Evolutionary conservation across 1,284 basidiomycete species (phyloP).

Genomic region (Serendipita sp.): DNA sequence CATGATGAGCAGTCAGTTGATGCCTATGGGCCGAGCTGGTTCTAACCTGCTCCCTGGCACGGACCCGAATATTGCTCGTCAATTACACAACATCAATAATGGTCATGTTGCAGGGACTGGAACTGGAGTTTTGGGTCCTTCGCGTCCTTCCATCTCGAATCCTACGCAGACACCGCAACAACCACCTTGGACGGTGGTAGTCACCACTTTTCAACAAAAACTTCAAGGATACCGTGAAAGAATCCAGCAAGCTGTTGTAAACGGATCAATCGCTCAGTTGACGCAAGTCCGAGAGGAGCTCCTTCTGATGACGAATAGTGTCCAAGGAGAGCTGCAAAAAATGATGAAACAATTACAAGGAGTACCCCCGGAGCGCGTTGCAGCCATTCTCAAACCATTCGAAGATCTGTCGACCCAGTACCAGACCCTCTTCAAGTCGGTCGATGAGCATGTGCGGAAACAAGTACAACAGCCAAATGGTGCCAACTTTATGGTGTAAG

Average conservation of each 20-base stretch:
- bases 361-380: neutral
- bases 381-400: neutral
- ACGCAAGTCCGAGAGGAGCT: too few species aligned
- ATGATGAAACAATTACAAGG: neutral
- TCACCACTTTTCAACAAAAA: neutral
- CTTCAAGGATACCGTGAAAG: too few species aligned
- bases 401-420: too few species aligned
- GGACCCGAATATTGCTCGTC: neutral
- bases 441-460: neutral
- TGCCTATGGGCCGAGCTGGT: too few species aligned
- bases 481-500: too few species aligned
- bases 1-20: too few species aligned
- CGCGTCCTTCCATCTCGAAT: neutral
- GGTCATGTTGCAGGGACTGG: neutral
- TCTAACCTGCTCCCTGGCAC: too few species aligned
- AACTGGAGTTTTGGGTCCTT: neutral
- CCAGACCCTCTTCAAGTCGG: too few species aligned
- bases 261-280: too few species aligned
- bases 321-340: too few species aligned
- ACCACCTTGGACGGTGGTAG: neutral
- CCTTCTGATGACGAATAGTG: too few species aligned
- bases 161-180: neutral
- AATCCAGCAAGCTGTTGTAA: too few species aligned
- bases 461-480: neutral
- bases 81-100: neutral